Conservation (phyloP, 1,284 basidiomycete species). For the Baeospora myosura region DNA sequence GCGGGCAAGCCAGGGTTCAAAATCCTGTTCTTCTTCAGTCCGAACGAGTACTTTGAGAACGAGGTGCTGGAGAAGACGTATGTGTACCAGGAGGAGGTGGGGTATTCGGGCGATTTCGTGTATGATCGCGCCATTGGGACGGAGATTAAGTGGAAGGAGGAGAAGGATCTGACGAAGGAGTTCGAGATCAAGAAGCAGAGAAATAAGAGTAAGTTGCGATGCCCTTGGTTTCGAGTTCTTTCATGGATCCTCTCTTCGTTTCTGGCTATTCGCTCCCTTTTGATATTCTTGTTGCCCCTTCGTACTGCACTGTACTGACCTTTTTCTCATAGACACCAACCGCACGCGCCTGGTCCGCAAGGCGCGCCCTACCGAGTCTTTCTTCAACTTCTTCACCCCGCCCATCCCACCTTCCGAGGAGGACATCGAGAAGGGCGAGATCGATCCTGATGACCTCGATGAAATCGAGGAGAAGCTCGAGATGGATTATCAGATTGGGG, state of each 20-base stretch:
- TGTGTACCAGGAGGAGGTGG: slow-evolving; percentile 89
- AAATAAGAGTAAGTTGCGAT: slow-evolving; percentile 78
- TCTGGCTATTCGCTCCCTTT: slow-evolving; percentile 1
- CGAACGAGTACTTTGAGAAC: slow-evolving; percentile 89
- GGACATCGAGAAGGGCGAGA: slow-evolving; percentile 64
- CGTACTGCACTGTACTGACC: slow-evolving; percentile 4
- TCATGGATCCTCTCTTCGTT: neutral
- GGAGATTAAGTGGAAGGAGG: slow-evolving; percentile 95
- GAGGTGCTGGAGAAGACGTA: slow-evolving; percentile 87
- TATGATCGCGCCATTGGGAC: slow-evolving; percentile 91
- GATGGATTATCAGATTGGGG: slow-evolving; percentile 96
- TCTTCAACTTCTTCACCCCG: slow-evolving; percentile 96
- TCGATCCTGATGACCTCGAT: slow-evolving; percentile 82
- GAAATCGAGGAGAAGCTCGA: slow-evolving; percentile 91
- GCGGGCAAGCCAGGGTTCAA: slow-evolving; percentile 88
- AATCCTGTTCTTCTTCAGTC: slow-evolving; percentile 75
- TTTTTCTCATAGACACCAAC: slow-evolving; percentile 78
- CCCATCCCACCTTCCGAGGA: slow-evolving; percentile 73
- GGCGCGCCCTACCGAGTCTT: slow-evolving; percentile 81
- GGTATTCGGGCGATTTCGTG: slow-evolving; percentile 90
- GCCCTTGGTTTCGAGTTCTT: slow-evolving; percentile 1
- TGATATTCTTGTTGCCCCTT: neutral
- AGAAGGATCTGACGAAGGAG: slow-evolving; percentile 95
- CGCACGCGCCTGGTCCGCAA: slow-evolving; percentile 89
- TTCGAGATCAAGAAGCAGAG: slow-evolving; percentile 99